Conservation (phyloP, 164 flowering plant species). For the Warburgia ugandensis region DNA sequence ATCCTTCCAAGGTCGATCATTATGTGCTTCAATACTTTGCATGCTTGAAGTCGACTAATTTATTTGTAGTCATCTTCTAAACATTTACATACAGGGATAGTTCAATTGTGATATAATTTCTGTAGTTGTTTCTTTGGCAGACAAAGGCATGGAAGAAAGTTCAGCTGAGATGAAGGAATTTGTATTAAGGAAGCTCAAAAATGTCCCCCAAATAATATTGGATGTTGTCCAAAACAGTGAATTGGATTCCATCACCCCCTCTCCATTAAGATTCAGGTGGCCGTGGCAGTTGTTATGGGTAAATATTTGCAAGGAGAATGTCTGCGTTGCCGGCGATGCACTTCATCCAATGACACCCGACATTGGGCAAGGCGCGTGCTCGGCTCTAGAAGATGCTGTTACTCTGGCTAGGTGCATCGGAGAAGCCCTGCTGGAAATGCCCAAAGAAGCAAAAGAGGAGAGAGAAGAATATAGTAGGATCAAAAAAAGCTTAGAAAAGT, state of each 20-base stretch:
- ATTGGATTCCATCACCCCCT: conserved; percentile 10
- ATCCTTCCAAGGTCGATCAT: conserved; percentile 20
- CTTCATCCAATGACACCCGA: conserved; percentile 62
- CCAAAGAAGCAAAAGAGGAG: conserved; percentile 39
- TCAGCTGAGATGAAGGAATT: conserved; percentile 33
- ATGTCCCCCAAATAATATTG: conserved; percentile 19
- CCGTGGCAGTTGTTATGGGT: conserved; percentile 37
- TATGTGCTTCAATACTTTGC: no score
- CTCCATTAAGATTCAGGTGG: conserved; percentile 25
- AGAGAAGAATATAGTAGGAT: conserved; percentile 43
- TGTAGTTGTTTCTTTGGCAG: conserved; percentile 16
- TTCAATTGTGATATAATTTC: no score
- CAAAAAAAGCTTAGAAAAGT: conserved; percentile 9
- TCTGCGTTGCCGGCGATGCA: conserved; percentile 44
- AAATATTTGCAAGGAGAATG: conserved; percentile 30
- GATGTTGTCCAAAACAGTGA: conserved; percentile 20
- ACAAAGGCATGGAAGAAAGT: conserved; percentile 19
- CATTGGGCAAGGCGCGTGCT: conserved; percentile 10
- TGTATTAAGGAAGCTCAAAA: conserved; percentile 28
- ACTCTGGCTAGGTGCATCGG: conserved; percentile 14
- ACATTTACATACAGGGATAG: no score
- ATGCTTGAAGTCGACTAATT: no score
- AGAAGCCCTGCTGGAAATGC: conserved; percentile 6
- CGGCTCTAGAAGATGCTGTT: conserved; percentile 10
- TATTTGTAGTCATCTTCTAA: no score